A percentile compares a stretch with the other conserved stretches of the same genome.
Conservation (phyloP, 2,329 filamentous ascomycete genomes). For the Ophiostoma sp. region DNA sequence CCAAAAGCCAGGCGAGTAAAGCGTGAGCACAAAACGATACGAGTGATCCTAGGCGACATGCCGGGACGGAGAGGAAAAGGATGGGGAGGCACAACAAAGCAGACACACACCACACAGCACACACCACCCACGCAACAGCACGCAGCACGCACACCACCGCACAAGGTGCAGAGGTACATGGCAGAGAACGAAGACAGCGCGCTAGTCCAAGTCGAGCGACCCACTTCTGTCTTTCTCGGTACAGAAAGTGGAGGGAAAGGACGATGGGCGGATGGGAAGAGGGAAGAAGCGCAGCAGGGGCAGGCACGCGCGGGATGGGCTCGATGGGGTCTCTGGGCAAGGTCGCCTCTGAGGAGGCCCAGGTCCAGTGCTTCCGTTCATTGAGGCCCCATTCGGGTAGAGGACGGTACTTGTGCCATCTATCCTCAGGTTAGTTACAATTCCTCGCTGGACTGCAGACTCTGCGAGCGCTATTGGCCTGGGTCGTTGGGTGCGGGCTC, state of each 20-base stretch:
- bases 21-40: conserved; percentile 7
- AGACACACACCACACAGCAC: conserved; percentile 9
- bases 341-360: neutral
- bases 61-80: conserved; percentile 6
- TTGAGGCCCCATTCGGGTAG: neutral
- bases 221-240: conserved; percentile 26
- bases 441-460: neutral
- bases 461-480: neutral
- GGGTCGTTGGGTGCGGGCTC: neutral
- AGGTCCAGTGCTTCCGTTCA: neutral
- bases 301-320: neutral
- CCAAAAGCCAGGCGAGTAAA: neutral
- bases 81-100: conserved; percentile 20
- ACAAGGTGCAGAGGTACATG: neutral
- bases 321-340: neutral
- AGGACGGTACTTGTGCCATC: neutral
- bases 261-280: conserved; percentile 3
- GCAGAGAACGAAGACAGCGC: conserved; percentile 13
- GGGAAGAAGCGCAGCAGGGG: conserved; percentile 13
- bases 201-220: conserved; percentile 24
- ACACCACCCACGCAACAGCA: conserved; percentile 1
- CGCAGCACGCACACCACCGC: conserved; percentile 18
- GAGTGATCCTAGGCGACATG: conserved; percentile 11
- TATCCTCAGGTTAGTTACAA: too few relatives aligned
- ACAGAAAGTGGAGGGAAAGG: conserved; percentile 20